Base-by-base conservation (phyloP, 2,329 filamentous ascomycete species). In the Dothiorella sarmentorum region DNA sequence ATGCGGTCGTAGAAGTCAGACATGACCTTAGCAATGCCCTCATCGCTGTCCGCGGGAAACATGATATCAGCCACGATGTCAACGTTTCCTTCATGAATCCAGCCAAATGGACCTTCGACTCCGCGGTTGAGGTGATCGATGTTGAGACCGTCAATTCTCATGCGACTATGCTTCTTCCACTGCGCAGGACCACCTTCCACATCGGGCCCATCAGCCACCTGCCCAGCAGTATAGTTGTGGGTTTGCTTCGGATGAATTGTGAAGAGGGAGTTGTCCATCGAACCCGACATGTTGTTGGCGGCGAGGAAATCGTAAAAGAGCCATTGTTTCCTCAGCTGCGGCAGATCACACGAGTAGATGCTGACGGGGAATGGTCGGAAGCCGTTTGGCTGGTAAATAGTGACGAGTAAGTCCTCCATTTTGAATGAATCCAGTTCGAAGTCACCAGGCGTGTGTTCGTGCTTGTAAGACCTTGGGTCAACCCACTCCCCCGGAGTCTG, bases 371-470 rank as follows among this genome's bases (percentile, higher is more conserved):
- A 99, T 0, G 94, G 94, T n/a, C 94, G 85, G 78, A 99, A 97
- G 51, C 86, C 86, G 58, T 85, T 82, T 0, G 94, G 93, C 69
- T 99, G 93, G 70, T 97, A 90, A 47, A 99, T 81, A 0, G 93
- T 97, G 27, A 99, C 84, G 3, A 97, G 79, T 0, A 99, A 78
- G 73, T 99, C 94, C 69, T 96, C 91, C 78, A 99, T 85, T 71
- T 93, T 97, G 81, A 99, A 99, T 13, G 87, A 90, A 67, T 97
- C 92, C 58, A 99, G 90, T 74, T 99, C 94, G 65, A 99, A 99
- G 70, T 99, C 94, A 38, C 94, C 94, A 0, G 91, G 89, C 43
- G 88, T 82, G 70, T 97, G 92, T 68, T 91, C 85, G 69, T 96
- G 90, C 31, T 90, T 87, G 72, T 93, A 97, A 2, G 88, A 90